Percentiles rank a stretch among this genome's conserved stretches.
Conservation (phyloP, 768 basidiomycete genomes). For the Xanthoconium stramineum region DNA sequence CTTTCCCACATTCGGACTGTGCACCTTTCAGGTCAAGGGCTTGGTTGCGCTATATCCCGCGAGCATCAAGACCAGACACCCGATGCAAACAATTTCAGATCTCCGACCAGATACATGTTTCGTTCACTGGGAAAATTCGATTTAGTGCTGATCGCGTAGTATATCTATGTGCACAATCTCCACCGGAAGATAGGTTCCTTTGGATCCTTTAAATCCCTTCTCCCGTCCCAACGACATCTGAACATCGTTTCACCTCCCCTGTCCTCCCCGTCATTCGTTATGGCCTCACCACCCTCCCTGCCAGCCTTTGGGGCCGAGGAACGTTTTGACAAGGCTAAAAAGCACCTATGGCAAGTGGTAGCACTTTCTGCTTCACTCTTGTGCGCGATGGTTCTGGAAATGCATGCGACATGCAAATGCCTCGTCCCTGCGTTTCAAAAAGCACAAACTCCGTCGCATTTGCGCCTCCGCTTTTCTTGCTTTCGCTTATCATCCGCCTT, state of each 20-base stretch:
- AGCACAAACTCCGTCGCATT: slow-evolving; percentile 14
- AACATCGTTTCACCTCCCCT: slow-evolving; percentile 26
- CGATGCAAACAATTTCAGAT: slow-evolving; percentile 35
- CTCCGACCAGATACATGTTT: slow-evolving; percentile 37
- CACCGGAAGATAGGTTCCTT: slow-evolving; percentile 28
- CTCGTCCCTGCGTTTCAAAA: slow-evolving; percentile 10
- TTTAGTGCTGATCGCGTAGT: slow-evolving; percentile 39
- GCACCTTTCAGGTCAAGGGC: slow-evolving; percentile 33
- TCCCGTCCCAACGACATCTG: slow-evolving; percentile 21
- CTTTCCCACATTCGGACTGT: slow-evolving; percentile 34
- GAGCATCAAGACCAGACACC: slow-evolving; percentile 36
- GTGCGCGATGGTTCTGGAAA: slow-evolving; percentile 1
- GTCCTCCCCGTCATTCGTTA: slow-evolving; percentile 14
- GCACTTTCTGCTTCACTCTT: slow-evolving; percentile 2
- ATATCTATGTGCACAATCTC: slow-evolving; percentile 40
- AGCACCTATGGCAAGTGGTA: slow-evolving; percentile 33
- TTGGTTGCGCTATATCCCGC: slow-evolving; percentile 35
- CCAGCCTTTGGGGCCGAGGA: slow-evolving; percentile 25
- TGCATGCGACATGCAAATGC: slow-evolving; percentile 12
- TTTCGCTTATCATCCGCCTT: slow-evolving; percentile 23
- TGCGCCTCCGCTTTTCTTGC: slow-evolving; percentile 7
- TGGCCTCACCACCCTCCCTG: slow-evolving; percentile 26
- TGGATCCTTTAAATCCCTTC: slow-evolving; percentile 31
- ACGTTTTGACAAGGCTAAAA: slow-evolving; percentile 36
- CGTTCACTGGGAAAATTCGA: slow-evolving; percentile 35